Conservation (phyloP, 306 rosid species). For the Inga leiocalycina region DNA sequence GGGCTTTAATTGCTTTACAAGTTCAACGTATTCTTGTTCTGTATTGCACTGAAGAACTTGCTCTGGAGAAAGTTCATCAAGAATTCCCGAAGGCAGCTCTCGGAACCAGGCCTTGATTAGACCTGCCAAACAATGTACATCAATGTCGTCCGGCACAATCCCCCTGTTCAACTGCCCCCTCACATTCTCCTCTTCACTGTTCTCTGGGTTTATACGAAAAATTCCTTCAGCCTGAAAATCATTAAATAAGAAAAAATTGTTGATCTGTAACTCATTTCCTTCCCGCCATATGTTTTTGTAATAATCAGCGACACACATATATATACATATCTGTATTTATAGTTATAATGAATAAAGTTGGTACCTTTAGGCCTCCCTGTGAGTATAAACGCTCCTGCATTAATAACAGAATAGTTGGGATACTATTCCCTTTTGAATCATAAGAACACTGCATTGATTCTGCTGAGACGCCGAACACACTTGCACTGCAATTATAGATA, state of each 20-base stretch:
- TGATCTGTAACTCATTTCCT: not conserved
- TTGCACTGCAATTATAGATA: slow-evolving; percentile 59
- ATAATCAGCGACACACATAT: not conserved
- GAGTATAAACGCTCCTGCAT: slow-evolving; percentile 94
- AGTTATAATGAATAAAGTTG: not conserved
- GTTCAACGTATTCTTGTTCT: slow-evolving; percentile 79
- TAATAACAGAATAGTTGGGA: slow-evolving; percentile 82
- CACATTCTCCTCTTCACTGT: slow-evolving; percentile 86
- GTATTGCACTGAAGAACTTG: slow-evolving; percentile 86
- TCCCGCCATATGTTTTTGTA: not conserved
- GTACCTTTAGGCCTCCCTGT: slow-evolving; percentile 88
- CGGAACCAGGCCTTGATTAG: slow-evolving; percentile 95
- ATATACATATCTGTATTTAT: not conserved
- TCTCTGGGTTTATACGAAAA: slow-evolving; percentile 92
- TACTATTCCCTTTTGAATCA: slow-evolving; percentile 89
- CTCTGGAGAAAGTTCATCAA: slow-evolving; percentile 95
- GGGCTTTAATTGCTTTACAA: slow-evolving; percentile 75
- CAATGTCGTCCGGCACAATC: slow-evolving; percentile 81
- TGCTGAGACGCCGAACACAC: slow-evolving; percentile 91
- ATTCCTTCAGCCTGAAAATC: slow-evolving; percentile 85
- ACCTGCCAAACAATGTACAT: slow-evolving; percentile 89
- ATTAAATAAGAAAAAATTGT: not conserved
- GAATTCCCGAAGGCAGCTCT: slow-evolving; percentile 90
- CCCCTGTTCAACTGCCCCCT: slow-evolving; percentile 87
- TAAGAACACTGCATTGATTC: slow-evolving; percentile 95